These are phyloP conservation scores for Candida ficus DNA, from an alignment of 805 yeast species.

Conservation along the genomic window DNA sequence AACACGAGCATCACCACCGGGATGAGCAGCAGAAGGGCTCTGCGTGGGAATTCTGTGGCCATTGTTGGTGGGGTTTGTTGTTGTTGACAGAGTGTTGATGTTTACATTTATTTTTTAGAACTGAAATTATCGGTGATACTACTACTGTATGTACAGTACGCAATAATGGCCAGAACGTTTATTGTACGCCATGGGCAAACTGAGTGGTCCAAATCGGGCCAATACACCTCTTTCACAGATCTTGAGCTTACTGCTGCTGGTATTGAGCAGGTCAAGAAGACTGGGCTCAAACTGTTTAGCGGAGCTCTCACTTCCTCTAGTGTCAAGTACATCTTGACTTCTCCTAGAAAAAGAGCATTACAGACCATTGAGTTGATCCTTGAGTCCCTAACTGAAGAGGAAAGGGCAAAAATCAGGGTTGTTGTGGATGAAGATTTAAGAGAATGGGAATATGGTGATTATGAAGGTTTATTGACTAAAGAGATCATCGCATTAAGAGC, in stretches of 20 bases:
- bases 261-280: constrained; percentile 63
- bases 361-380: constrained; percentile 67
- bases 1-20: background rate
- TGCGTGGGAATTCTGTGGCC: no score
- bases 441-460: constrained; percentile 97
- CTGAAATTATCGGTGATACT: no score
- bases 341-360: constrained; percentile 79
- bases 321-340: constrained; percentile 61
- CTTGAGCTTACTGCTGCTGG: constrained; percentile 75
- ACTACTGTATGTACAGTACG: no score
- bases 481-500: constrained; percentile 61
- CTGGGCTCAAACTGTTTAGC: constrained; percentile 70
- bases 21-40: constrained; percentile 3
- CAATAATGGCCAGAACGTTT: constrained; percentile 52
- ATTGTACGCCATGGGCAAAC: constrained; percentile 87
- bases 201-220: constrained; percentile 93
- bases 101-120: no score
- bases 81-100: no score
- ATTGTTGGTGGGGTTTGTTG: no score
- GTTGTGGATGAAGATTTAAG: constrained; percentile 63
- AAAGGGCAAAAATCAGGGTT: constrained; percentile 37
- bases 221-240: constrained; percentile 85
- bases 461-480: constrained; percentile 74
- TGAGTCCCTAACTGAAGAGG: constrained; percentile 39
- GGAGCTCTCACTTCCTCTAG: no score